These are phyloP conservation scores for Gaertneriomyces semiglobifer DNA, from an alignment of 192 early-diverging fungal species.

Conservation along the genomic window DNA sequence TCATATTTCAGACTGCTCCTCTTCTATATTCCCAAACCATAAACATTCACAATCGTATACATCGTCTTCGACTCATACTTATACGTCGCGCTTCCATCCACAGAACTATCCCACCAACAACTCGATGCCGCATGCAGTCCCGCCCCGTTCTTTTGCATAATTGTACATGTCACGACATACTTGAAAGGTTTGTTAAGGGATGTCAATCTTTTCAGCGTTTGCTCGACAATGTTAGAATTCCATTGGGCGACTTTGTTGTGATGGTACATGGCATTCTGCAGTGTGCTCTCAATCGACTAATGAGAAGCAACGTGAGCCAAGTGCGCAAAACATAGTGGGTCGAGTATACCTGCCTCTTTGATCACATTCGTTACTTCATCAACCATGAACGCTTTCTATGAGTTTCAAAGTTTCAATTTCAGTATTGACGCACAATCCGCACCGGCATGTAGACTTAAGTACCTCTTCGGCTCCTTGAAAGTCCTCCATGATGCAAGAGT, in stretches of 20 bases:
- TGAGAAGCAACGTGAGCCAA: neutral
- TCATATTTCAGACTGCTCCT: neutral
- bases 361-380: conserved; percentile 63
- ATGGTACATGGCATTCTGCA: conserved; percentile 68
- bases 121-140: conserved; percentile 71
- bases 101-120: conserved; percentile 72
- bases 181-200: conserved; percentile 72
- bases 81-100: conserved; percentile 71
- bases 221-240: conserved; percentile 71
- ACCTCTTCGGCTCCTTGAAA: conserved; percentile 43
- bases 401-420: neutral
- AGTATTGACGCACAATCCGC: neutral
- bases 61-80: conserved; percentile 75
- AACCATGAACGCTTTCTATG: conserved; percentile 58
- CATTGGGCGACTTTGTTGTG: conserved; percentile 72
- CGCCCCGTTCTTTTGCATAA: conserved; percentile 80
- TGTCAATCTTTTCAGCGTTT: conserved; percentile 60
- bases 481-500: conserved; percentile 33
- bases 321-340: neutral
- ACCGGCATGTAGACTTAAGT: neutral
- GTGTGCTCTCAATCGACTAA: conserved; percentile 61
- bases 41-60: conserved; percentile 76
- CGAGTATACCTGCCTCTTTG: conserved; percentile 51
- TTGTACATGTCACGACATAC: conserved; percentile 76
- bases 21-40: conserved; percentile 53